Base-by-base conservation (phyloP, 164 flowering plant species). In the Tetrastigma voinierianum region DNA sequence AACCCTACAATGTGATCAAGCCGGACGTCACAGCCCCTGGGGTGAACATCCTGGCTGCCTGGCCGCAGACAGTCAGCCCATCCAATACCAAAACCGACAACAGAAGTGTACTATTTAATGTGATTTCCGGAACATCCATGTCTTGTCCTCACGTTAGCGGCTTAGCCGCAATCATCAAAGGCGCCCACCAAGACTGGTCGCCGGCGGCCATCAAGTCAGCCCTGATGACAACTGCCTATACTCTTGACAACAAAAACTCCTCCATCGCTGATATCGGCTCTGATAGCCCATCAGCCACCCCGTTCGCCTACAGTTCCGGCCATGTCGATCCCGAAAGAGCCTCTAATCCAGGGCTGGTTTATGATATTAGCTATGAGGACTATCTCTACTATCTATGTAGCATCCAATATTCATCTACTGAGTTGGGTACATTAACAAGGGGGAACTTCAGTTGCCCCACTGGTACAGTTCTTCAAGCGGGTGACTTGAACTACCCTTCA, bases 1-100 rank as follows among this genome's bases (percentile, higher is more conserved):
- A 75, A 12, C 87, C 85, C 0, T 78, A 83, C n/a, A n/a, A n/a
- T n/a, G 70, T 88, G 55, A 74, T 90, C 65, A 90, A 90, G 61
- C 96, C 94, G 1, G 96, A 90, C 23, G 65, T 90, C 3, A 86
- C 89, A 6, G 94, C 87, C 19, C 94, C 94, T 6, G 96, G 96
- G 0, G 78, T 88, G 67, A 76, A 87, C 69, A 90, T 90, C 13
- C 59, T 90, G 51, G 96, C 96, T 0, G 90, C 90, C 4, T 90
- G 92, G 92, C 86, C 90, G 0, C 82, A 83, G 1, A 75, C 21
- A 10, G 69, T 75, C 10, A 69, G 84, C 62, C 90, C 89, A 9
- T 63, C 82, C 7, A 3, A 40, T 17, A 77, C 86, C 49, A 67
- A 66, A 6, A 67, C 55, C 7, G 92, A 90, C 66, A 78, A 80